Percentiles rank a stretch among this genome's conserved stretches.
Evolutionary conservation across 108 stramenopile genomes (phyloP).

Genomic region (Nitzschia putrida): DNA sequence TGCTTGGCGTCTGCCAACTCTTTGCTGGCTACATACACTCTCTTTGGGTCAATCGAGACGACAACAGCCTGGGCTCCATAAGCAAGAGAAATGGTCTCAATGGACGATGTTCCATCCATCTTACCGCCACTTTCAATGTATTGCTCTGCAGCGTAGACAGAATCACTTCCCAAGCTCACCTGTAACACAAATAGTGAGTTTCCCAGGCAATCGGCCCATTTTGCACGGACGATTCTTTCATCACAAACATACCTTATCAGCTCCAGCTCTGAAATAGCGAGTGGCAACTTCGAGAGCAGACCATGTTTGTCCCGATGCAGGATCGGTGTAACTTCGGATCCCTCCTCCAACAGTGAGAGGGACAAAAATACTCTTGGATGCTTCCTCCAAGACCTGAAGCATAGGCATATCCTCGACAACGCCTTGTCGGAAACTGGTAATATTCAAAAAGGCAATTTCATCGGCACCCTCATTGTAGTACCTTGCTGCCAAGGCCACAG

Average conservation of each 20-base stretch:
- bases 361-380: slow-evolving; percentile 93
- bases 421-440: slow-evolving; percentile 93
- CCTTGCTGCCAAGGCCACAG: slow-evolving; percentile 83
- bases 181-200: not conserved
- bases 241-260: slow-evolving; percentile 80
- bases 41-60: slow-evolving; percentile 95
- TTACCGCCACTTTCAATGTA: slow-evolving; percentile 54
- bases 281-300: slow-evolving; percentile 94
- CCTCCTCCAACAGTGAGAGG: slow-evolving; percentile 98
- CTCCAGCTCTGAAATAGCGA: slow-evolving; percentile 98
- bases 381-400: slow-evolving; percentile 92
- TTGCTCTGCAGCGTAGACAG: slow-evolving; percentile 90
- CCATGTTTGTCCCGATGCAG: slow-evolving; percentile 70
- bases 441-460: slow-evolving; percentile 97
- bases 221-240: no score
- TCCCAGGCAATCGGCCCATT: not conserved
- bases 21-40: slow-evolving; percentile 81
- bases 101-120: slow-evolving; percentile 81
- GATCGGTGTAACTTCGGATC: slow-evolving; percentile 92
- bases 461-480: slow-evolving; percentile 97
- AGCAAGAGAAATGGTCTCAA: slow-evolving; percentile 87
- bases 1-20: slow-evolving; percentile 52
- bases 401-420: slow-evolving; percentile 97
- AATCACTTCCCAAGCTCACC: slow-evolving; percentile 91
- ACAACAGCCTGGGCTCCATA: slow-evolving; percentile 99